Evolutionary conservation across 352 stramenopile genomes (phyloP), one percentile per base, ranked within the genome.

Genomic region (Pythium phragmiticola): DNA sequence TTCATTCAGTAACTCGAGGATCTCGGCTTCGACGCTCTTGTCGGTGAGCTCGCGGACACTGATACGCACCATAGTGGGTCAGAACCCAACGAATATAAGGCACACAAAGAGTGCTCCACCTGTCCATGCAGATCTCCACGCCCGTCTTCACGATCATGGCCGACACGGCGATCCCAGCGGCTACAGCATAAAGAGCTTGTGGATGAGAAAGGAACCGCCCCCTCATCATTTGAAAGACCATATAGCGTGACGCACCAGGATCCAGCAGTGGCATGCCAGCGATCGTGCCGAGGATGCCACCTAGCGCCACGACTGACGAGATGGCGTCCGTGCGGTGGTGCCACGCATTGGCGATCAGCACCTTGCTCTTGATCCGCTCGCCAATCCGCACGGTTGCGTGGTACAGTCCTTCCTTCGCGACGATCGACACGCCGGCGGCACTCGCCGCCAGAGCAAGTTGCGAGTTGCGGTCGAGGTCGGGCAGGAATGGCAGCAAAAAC

Each of bases 341-440:
- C 96, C 96, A 99, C 7, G 97, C 97, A 82, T 99, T 99, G 16
- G 97, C 96, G 63, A 99, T 97, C 42, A 99, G 76, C 19, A 98
- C 78, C 59, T 95, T 95, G 61, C 92, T 98, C 66, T 98, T 98
- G 13, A 95, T 71, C 34, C 87, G 70, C 71, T 98, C 84, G 9
- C 91, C 97, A 13, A 99, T 93, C 33, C 77, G 79, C 16, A 94
- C 86, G 0, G 97, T 99, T 23, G 94, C 94, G 41, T 94, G 88
- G 72, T 92, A 98, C 8, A 99, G 73, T 55, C 81, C 93, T 71
- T 99, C 96, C 60, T 99, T 99, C 28, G 88, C 92, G 7, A 82
- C 72, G 66, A 99, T 98, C 4, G 90, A 98, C 7, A 95, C 61
- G 9, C 72, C 79, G 1, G 95, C 94, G 34, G 96, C 92, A 39